Percentiles rank a stretch among this genome's conserved stretches.
Evolutionary conservation across 805 yeast species (phyloP).

Genomic region (Candida orba): DNA sequence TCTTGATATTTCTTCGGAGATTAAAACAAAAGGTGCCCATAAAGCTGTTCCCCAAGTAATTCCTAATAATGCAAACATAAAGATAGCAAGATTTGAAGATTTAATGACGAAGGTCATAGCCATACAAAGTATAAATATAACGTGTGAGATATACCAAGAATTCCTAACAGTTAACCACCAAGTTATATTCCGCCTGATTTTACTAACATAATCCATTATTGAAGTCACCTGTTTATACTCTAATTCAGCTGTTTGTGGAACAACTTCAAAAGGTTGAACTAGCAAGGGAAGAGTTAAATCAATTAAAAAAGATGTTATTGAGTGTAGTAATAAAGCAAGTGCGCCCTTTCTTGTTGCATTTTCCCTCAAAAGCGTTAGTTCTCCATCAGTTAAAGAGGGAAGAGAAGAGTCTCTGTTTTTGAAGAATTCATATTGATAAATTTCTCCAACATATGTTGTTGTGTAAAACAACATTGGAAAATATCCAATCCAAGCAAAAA

Average conservation of each 20-base stretch:
- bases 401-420: slow-evolving; percentile 27
- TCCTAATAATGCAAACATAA: slow-evolving; percentile 46
- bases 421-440: slow-evolving; percentile 36
- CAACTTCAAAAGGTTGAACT: slow-evolving; percentile 26
- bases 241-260: slow-evolving; percentile 5
- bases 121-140: slow-evolving; percentile 42
- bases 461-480: slow-evolving; percentile 61
- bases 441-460: slow-evolving; percentile 57
- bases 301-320: slow-evolving; percentile 37
- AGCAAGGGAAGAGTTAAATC: slow-evolving; percentile 40
- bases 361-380: slow-evolving; percentile 33
- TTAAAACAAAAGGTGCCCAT: slow-evolving; percentile 61
- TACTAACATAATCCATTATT: slow-evolving; percentile 7
- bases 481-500: slow-evolving; percentile 64
- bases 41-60: slow-evolving; percentile 59
- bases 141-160: slow-evolving; percentile 46
- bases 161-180: slow-evolving; percentile 29
- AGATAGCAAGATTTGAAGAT: slow-evolving; percentile 36
- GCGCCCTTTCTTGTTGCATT: slow-evolving; percentile 46
- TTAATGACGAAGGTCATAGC: slow-evolving; percentile 38
- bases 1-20: slow-evolving; percentile 49
- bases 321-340: slow-evolving; percentile 41
- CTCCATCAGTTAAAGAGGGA: slow-evolving; percentile 30
- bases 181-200: slow-evolving; percentile 8
- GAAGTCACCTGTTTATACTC: slow-evolving; percentile 6